A percentile compares a stretch with the other conserved stretches of the same genome.
Evolutionary conservation across 345 rosid species (phyloP).

Genomic region (Moricandia arvensis): DNA sequence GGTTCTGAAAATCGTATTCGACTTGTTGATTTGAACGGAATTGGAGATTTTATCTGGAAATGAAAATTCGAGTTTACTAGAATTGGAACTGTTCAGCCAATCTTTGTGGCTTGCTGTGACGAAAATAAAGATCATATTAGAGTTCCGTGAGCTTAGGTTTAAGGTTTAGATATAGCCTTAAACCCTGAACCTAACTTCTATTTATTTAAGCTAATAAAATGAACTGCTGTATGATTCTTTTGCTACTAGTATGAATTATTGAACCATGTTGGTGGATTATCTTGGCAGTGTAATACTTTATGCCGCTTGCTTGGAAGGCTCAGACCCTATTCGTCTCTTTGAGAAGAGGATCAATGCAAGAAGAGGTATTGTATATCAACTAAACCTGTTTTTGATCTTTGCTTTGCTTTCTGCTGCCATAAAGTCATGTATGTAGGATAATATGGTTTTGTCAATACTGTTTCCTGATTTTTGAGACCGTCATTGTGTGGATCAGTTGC

Average conservation of each 20-base stretch:
- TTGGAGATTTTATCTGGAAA: conserved; percentile 3
- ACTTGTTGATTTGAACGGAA: conserved; percentile 15
- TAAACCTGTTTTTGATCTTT: not conserved
- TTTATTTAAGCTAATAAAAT: not conserved
- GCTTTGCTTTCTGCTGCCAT: not conserved
- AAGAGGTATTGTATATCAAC: conserved; percentile 53
- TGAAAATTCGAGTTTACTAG: not conserved
- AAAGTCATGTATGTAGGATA: too few relatives aligned
- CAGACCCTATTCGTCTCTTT: conserved; percentile 85
- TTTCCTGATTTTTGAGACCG: not conserved
- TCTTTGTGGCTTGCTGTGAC: not conserved
- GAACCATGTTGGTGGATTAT: not conserved
- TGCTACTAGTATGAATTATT: conserved; percentile 1
- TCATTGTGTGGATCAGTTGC: not conserved
- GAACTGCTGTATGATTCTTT: not conserved
- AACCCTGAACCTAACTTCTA: not conserved
- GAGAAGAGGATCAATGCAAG: conserved; percentile 85
- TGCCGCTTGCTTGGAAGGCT: conserved; percentile 93
- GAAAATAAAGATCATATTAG: not conserved
- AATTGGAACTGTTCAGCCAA: not conserved
- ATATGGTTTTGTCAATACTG: not conserved
- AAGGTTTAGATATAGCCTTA: conserved; percentile 16
- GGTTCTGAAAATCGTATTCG: not conserved
- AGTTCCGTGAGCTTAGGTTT: not conserved
- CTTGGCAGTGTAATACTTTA: conserved; percentile 62